Conservation (phyloP, 83 land plant species). For the Isoetes engelmannii region DNA sequence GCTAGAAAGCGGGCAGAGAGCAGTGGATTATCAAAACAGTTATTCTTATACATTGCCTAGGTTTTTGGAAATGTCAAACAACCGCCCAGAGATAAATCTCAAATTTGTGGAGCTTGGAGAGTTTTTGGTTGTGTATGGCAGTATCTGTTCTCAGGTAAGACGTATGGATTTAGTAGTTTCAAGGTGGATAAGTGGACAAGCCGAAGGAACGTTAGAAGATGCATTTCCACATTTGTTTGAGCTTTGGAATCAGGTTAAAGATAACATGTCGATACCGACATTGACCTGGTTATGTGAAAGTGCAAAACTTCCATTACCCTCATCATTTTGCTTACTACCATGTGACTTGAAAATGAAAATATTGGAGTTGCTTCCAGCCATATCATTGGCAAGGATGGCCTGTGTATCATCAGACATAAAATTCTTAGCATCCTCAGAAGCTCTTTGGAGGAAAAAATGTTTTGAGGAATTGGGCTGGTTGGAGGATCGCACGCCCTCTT, state of each 20-base stretch:
- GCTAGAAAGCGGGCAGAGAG: conserved; percentile 29
- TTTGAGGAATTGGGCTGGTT: conserved; percentile 43
- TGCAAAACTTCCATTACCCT: conserved; percentile 46
- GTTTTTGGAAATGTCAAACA: conserved; percentile 10
- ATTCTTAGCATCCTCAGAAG: conserved; percentile 48
- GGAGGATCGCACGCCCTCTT: conserved; percentile 4
- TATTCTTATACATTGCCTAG: conserved; percentile 51
- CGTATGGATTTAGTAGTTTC: not conserved
- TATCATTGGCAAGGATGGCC: conserved; percentile 43
- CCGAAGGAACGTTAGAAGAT: not conserved
- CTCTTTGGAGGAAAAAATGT: conserved; percentile 59
- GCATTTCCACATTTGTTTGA: conserved; percentile 36
- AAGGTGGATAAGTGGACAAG: not conserved
- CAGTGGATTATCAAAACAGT: conserved; percentile 16
- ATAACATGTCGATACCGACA: conserved; percentile 55
- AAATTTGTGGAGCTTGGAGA: conserved; percentile 45
- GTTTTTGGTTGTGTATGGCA: conserved; percentile 53
- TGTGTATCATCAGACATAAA: conserved; percentile 57
- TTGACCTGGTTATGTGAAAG: conserved; percentile 55
- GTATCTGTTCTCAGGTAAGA: not conserved
- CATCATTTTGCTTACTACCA: conserved; percentile 55
- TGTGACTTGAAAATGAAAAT: conserved; percentile 63
- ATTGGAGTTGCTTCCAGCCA: conserved; percentile 53
- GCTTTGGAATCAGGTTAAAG: conserved; percentile 74
- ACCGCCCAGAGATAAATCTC: conserved; percentile 26